A percentile compares a stretch with the other conserved stretches of the same genome.
phyloP scores from a whole-genome alignment of 306 rosid species.

The Trifolium dubium region DNA sequence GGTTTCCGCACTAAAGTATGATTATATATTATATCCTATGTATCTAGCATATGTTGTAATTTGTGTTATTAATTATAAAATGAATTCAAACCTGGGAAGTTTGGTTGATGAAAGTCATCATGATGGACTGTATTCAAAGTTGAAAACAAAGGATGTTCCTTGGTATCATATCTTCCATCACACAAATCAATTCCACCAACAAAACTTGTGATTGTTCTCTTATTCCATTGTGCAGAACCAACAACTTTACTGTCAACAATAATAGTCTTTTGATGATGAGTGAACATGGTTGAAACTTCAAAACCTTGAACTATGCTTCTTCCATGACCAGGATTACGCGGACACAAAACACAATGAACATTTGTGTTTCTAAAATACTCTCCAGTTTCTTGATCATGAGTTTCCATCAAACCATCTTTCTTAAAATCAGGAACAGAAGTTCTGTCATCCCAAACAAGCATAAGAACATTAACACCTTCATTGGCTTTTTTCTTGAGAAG shows the following conservation, averaged over 20 bases:
- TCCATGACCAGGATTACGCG: slow-evolving; percentile 71
- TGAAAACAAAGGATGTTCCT: slow-evolving; percentile 66
- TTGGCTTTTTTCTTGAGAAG: slow-evolving; percentile 73
- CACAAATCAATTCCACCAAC: slow-evolving; percentile 88
- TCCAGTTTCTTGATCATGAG: slow-evolving; percentile 73
- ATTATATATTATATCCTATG: background rate
- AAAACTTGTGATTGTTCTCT: slow-evolving; percentile 64
- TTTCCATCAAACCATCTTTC: slow-evolving; percentile 82
- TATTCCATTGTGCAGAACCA: slow-evolving; percentile 6
- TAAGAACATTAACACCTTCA: slow-evolving; percentile 71
- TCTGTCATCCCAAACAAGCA: slow-evolving; percentile 92
- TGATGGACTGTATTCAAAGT: slow-evolving; percentile 57
- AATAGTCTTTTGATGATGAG: slow-evolving; percentile 85
- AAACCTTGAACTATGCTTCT: slow-evolving; percentile 66
- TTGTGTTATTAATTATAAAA: background rate
- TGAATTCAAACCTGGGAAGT: slow-evolving; percentile 46
- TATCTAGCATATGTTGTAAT: background rate
- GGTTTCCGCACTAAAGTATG: background rate
- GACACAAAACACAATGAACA: slow-evolving; percentile 69
- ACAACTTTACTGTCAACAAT: slow-evolving; percentile 56
- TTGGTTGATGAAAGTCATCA: slow-evolving; percentile 84
- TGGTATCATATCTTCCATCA: slow-evolving; percentile 84
- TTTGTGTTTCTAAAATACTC: slow-evolving; percentile 63
- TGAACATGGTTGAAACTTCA: slow-evolving; percentile 67
- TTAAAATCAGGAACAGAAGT: slow-evolving; percentile 60